Base-by-base conservation (phyloP, 768 basidiomycete species). In the Lanmaoa pseudosensibilis region DNA sequence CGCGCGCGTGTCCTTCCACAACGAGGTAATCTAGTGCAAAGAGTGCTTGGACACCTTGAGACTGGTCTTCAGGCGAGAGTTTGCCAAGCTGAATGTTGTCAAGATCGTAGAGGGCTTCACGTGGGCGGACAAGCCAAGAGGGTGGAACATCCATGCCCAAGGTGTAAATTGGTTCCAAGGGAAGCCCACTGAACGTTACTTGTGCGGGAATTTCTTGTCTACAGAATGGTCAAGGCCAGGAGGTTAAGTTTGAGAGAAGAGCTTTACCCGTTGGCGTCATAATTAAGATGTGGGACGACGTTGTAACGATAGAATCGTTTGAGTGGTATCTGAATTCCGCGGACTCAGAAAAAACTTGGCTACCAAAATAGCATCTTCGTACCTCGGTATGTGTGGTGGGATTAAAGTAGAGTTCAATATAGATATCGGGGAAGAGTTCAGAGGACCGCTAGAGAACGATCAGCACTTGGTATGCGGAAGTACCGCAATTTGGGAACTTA, bases 1-100 rank as follows among this genome's bases (percentile, higher is more conserved):
- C 95, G 11, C 94, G 85, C 0, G 94, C 94, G 64, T 98, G 96
- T 2, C 97, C 97, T 68, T 98, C 96, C 43, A 98, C 82, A 47
- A 98, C 85, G 21, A 99, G 81, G 61, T 93, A 89, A 64, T 98
- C 94, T 7, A 98, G 85, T 49, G 86, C 85, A 75, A 94, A 97
- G 45, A 90, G 74, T 0, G 91, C 90, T 41, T 90, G 82, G 4
- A 95, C 76, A 6, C 87, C 85, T 4, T 59, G 54, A 0, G 57
- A 58, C 16, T 77, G 75, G 43, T 89, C 87, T 40, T 80, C 77
- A 0, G 78, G 75, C 1, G 82, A 75, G 3, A 96, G 78, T 43
- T 81, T 80, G 12, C 79, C 80, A 8, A 98, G 82, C 44, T 94
- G 90, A 55, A 99, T 88, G 70, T 99, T 99, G 75, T 99, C 96